Base-by-base conservation (phyloP, 805 yeast genomes). In the Zygosaccharomyces pseudorouxii region DNA sequence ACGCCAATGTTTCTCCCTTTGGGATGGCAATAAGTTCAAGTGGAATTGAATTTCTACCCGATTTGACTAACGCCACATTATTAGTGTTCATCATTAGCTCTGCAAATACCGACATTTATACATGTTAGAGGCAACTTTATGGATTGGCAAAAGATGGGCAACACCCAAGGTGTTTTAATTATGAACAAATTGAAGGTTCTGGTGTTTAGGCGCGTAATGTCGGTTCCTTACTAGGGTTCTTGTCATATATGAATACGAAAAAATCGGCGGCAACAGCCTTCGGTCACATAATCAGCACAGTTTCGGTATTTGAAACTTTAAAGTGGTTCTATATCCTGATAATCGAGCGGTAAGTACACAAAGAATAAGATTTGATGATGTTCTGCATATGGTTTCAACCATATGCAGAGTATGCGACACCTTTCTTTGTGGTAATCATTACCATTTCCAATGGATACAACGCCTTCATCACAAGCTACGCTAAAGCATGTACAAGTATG, bases 1-100 rank as follows among this genome's bases (percentile, higher is more conserved):
- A 73, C 38, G 89, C 90, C 2, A 76, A 84, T 36, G 89, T 92
- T 18, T 84, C 93, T 12, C 95, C 96, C 35, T 87, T 86, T 59
- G 90, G 86, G 46, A 82, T 86, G 60, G 96, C 95, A 42, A 82
- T 87, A 50, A 61, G 68, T 45, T 77, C 73, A 58, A 81, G 83
- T 59, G 77, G 77, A 53, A 86, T 87, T 53, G 58, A 64, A 7
- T 90, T 80, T 0, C 70, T 88, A 53, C 89, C 89, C 33, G 85
- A 83, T 56, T 75, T 89, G 42, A 73, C 89, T 60, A 89, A 89
- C 64, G 92, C 83, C 2, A 81, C 87, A 64, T 84, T 89, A 55
- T 68, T 89, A 60, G 68, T 86, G 36, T 84, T 86, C 54, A 89
- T 87, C 50, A 78, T 86, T 63, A 84, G 92, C 9, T 95, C 95